phyloP scores from a whole-genome alignment of 148 eudicot genomes.

The Rhododendron henanense region DNA sequence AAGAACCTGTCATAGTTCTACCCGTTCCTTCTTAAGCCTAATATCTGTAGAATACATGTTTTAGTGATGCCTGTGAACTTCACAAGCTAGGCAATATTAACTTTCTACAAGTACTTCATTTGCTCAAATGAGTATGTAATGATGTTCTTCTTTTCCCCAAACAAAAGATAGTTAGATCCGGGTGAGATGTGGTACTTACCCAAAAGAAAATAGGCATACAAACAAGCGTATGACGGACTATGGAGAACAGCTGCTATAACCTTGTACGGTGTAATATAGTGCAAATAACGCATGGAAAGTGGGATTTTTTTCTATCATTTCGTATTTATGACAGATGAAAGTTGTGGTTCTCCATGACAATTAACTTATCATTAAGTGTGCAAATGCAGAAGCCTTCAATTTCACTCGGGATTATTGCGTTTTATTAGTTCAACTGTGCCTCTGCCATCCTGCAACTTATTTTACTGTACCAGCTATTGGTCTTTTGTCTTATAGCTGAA shows the following conservation, averaged over 20 bases:
- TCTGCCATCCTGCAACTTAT: not conserved
- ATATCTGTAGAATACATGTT: not conserved
- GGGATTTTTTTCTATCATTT: not conserved
- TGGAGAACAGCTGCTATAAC: not conserved
- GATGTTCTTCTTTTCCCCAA: not conserved
- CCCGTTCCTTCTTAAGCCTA: not conserved
- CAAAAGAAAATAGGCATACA: not conserved
- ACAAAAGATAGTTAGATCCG: not conserved
- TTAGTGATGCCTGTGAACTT: not conserved
- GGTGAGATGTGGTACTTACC: not conserved
- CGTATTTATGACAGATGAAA: not conserved
- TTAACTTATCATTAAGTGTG: not conserved
- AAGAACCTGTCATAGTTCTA: constrained; percentile 15
- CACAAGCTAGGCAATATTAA: not conserved
- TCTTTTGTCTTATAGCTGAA: not conserved
- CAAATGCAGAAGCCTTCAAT: not conserved
- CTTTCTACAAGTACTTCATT: not conserved
- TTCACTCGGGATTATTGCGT: not conserved
- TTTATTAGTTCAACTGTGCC: not conserved
- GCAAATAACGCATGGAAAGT: not conserved
- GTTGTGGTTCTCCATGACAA: not conserved
- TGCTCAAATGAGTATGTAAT: not conserved
- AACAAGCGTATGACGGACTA: not conserved
- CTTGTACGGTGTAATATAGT: not conserved
- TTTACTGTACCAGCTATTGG: not conserved